A percentile compares a stretch with the other conserved stretches of the same genome.
Evolutionary conservation across 139 green algal species (phyloP).

Genomic region (Closterium sp.): DNA sequence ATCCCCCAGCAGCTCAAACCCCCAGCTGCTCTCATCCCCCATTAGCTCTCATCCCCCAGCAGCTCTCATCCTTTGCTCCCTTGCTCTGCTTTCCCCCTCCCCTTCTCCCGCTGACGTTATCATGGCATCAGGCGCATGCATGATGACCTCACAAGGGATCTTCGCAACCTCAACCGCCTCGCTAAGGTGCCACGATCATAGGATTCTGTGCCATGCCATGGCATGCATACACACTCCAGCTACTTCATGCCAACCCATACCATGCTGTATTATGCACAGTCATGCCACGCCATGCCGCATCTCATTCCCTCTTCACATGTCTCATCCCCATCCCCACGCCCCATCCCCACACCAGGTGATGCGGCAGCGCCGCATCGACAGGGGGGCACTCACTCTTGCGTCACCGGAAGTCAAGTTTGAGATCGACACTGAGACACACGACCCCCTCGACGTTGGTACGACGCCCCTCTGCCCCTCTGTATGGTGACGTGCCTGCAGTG

Average conservation of each 20-base stretch:
- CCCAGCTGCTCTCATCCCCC: too few relatives aligned
- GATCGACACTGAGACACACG: constrained; percentile 81
- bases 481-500: too few relatives aligned
- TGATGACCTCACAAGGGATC: neutral
- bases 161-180: neutral
- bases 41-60: too few relatives aligned
- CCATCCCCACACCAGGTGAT: constrained; percentile 69
- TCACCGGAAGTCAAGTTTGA: constrained; percentile 95
- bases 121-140: neutral
- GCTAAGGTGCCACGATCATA: neutral
- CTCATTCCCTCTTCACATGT: neutral
- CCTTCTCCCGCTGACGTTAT: neutral
- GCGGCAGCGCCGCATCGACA: constrained; percentile 62
- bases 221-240: neutral
- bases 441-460: constrained; percentile 82
- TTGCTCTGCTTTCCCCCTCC: too few relatives aligned
- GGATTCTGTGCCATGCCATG: neutral
- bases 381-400: constrained; percentile 85
- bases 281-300: neutral
- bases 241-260: neutral
- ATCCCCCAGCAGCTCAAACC: too few relatives aligned
- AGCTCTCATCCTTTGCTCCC: too few relatives aligned
- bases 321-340: too few relatives aligned
- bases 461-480: neutral
- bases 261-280: neutral